These are phyloP conservation scores for Cinnamomum chago DNA, from an alignment of 164 flowering plant species.

Conservation along the genomic window DNA sequence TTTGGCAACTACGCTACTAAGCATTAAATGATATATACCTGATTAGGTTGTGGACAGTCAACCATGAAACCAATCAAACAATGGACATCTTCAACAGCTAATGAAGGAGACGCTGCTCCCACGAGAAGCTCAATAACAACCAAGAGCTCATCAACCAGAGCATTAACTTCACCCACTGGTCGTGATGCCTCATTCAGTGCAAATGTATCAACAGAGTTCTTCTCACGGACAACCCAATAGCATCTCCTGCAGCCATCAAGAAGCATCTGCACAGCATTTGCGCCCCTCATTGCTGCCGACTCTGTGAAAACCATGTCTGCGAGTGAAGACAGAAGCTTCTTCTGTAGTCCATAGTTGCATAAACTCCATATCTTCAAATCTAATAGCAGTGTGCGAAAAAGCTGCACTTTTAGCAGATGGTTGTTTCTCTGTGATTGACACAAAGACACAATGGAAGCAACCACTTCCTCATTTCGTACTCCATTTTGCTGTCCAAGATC, in stretches of 20 bases:
- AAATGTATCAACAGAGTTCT: conserved; percentile 73
- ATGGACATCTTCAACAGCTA: conserved; percentile 72
- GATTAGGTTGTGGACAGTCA: conserved; percentile 95
- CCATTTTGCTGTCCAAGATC: conserved; percentile 55
- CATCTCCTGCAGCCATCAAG: conserved; percentile 97
- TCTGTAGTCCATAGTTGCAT: conserved; percentile 94
- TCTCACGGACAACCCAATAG: conserved; percentile 86
- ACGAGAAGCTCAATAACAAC: conserved; percentile 86
- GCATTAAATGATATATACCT: conserved; percentile 38
- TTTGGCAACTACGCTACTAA: not conserved
- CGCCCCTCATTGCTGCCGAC: conserved; percentile 86
- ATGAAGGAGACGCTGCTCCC: conserved; percentile 77
- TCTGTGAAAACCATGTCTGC: conserved; percentile 99
- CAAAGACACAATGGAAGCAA: conserved; percentile 79
- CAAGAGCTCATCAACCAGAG: conserved; percentile 91
- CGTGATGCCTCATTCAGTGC: conserved; percentile 50
- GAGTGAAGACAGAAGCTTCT: conserved; percentile 93
- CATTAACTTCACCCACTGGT: conserved; percentile 94
- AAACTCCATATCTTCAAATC: conserved; percentile 95
- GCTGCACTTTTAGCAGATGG: conserved; percentile 83
- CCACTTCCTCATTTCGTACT: conserved; percentile 90
- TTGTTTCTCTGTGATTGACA: conserved; percentile 86
- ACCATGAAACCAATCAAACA: conserved; percentile 87
- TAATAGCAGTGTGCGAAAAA: conserved; percentile 73
- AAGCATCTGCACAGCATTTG: conserved; percentile 97